phyloP scores from a whole-genome alignment of 352 stramenopile species.

The Globisporangium yorkense region DNA sequence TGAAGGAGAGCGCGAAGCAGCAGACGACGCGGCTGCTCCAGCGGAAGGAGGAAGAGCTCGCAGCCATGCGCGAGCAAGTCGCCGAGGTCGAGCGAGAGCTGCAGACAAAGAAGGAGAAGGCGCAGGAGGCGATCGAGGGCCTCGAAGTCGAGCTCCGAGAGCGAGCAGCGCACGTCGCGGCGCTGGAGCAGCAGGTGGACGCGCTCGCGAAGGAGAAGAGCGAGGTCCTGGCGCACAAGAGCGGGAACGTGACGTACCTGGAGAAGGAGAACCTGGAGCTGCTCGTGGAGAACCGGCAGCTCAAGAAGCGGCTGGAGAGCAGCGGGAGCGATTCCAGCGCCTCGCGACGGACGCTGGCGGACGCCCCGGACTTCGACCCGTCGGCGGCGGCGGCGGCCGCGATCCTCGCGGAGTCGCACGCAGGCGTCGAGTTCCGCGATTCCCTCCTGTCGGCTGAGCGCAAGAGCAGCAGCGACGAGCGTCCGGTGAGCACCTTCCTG shows the following conservation, averaged over 20 bases:
- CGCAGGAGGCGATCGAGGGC: conserved; percentile 39
- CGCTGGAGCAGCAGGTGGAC: conserved; percentile 27
- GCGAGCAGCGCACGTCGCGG: conserved; percentile 36
- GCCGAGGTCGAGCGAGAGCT: conserved; percentile 24
- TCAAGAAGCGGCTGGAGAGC: conserved; percentile 43
- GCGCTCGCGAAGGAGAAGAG: conserved; percentile 22
- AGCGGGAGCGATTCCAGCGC: background rate
- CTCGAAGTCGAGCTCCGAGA: conserved; percentile 44
- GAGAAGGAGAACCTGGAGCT: conserved; percentile 69
- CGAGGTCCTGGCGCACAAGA: conserved; percentile 25
- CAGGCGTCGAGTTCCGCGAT: no score
- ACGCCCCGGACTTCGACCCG: conserved; percentile 20
- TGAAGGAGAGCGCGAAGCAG: conserved; percentile 12
- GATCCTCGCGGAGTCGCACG: conserved; percentile 5
- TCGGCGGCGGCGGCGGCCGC: conserved; percentile 19
- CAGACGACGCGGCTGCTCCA: conserved; percentile 10
- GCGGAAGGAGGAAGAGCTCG: conserved; percentile 41
- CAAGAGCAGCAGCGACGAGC: background rate
- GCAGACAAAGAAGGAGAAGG: conserved; percentile 24
- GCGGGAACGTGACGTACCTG: conserved; percentile 41
- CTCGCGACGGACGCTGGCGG: background rate
- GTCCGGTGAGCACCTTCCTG: background rate
- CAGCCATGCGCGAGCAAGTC: conserved; percentile 28
- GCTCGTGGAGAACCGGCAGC: conserved; percentile 47
- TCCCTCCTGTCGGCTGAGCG: no score